These are phyloP conservation scores for Cyphellophora europaea DNA, from an alignment of 2,329 filamentous ascomycete genomes.

Conservation along the genomic window DNA sequence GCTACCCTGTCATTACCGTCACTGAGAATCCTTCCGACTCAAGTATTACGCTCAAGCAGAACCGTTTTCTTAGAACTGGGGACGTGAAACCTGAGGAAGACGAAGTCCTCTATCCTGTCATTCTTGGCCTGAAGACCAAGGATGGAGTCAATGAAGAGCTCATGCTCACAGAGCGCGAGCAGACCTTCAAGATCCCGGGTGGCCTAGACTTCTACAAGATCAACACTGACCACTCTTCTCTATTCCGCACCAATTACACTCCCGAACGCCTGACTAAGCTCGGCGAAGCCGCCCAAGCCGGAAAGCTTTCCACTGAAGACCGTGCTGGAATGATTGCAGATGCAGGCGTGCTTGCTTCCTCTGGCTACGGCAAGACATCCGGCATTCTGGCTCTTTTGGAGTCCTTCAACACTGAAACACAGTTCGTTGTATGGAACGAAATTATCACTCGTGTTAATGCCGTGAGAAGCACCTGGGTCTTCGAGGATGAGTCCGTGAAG, in stretches of 20 bases:
- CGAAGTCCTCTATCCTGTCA: slow-evolving; percentile 76
- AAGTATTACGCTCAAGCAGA: slow-evolving; percentile 82
- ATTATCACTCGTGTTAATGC: slow-evolving; percentile 68
- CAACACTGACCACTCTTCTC: slow-evolving; percentile 86
- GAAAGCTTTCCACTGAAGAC: slow-evolving; percentile 77
- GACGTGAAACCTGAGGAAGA: slow-evolving; percentile 94
- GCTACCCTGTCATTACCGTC: slow-evolving; percentile 83
- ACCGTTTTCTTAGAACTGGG: slow-evolving; percentile 84
- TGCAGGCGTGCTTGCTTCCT: slow-evolving; percentile 77
- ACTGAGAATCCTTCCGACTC: slow-evolving; percentile 62
- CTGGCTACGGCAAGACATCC: slow-evolving; percentile 89
- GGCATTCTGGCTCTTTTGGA: slow-evolving; percentile 78
- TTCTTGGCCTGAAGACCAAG: slow-evolving; percentile 75
- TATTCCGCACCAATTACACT: slow-evolving; percentile 84
- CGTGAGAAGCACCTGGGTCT: slow-evolving; percentile 80
- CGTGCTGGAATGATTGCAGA: slow-evolving; percentile 92
- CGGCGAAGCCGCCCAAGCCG: slow-evolving; percentile 72
- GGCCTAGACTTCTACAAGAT: slow-evolving; percentile 83
- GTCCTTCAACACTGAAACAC: slow-evolving; percentile 66
- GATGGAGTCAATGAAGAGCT: slow-evolving; percentile 71
- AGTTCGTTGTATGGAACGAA: slow-evolving; percentile 94
- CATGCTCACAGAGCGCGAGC: slow-evolving; percentile 64
- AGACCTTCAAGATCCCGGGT: slow-evolving; percentile 65
- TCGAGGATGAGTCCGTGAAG: slow-evolving; percentile 62
- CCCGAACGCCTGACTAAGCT: slow-evolving; percentile 79